Evolutionary conservation across 257 asterid genomes (phyloP).

Genomic region (Vinca minor): DNA sequence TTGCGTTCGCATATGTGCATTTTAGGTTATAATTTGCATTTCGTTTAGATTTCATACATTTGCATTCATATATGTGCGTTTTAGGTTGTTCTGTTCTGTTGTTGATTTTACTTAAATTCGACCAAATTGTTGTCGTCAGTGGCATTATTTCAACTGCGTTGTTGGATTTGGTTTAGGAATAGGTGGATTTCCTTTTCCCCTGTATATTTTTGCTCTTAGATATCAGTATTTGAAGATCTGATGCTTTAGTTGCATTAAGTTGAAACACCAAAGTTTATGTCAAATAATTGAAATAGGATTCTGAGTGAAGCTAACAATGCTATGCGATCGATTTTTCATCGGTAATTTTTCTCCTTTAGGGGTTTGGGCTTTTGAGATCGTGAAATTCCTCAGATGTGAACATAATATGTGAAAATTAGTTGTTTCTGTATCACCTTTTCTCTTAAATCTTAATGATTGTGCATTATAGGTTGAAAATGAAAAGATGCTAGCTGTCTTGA

Average conservation of each 20-base stretch:
- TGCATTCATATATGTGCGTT: neutral
- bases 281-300: neutral
- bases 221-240: neutral
- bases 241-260: neutral
- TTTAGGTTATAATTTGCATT: neutral
- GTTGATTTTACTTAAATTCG: neutral
- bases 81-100: neutral
- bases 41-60: neutral
- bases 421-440: neutral
- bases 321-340: neutral
- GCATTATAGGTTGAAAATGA: slow-evolving; percentile 3
- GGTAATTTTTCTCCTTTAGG: neutral
- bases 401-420: neutral
- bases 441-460: slow-evolving; percentile 2
- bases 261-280: neutral
- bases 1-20: neutral
- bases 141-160: neutral
- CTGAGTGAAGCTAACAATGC: neutral
- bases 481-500: slow-evolving; percentile 6
- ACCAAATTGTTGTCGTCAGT: neutral
- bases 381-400: neutral
- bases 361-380: neutral
- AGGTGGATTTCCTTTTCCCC: neutral
- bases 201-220: neutral
- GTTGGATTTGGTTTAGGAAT: neutral